Conservation (phyloP, 2,329 filamentous ascomycete genomes). For the Epichloe sylvatica region DNA sequence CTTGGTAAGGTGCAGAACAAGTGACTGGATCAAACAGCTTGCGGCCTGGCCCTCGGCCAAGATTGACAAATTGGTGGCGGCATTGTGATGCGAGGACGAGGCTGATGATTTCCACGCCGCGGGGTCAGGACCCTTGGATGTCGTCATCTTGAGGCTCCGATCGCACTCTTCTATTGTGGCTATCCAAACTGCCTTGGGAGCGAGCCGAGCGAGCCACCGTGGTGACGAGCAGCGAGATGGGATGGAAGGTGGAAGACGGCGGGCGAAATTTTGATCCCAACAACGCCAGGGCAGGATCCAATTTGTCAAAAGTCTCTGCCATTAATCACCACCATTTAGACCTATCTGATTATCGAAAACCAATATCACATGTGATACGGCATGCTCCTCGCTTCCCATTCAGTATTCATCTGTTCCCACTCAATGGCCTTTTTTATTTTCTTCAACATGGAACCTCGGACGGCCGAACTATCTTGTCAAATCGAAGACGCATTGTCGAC, state of each 20-base stretch:
- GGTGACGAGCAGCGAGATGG: neutral
- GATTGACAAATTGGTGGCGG: slow-evolving; percentile 5
- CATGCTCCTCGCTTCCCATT: too few relatives aligned
- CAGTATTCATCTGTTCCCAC: too few relatives aligned
- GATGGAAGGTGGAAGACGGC: neutral
- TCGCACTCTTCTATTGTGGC: neutral
- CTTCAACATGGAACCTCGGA: too few relatives aligned
- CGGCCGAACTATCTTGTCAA: too few relatives aligned
- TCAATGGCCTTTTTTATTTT: too few relatives aligned
- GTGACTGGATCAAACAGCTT: slow-evolving; percentile 4
- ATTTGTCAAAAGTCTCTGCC: too few relatives aligned
- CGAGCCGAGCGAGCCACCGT: neutral
- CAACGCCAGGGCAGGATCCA: too few relatives aligned
- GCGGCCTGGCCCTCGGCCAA: slow-evolving; percentile 6
- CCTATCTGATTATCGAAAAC: too few relatives aligned
- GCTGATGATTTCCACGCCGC: slow-evolving; percentile 1
- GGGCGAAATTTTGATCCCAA: neutral
- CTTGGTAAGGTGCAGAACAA: slow-evolving; percentile 1
- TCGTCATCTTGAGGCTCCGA: neutral
- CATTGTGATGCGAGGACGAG: slow-evolving; percentile 5
- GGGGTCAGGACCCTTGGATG: neutral
- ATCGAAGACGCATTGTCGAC: too few relatives aligned
- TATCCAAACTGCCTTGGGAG: neutral
- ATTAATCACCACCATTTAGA: too few relatives aligned
- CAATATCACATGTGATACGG: too few relatives aligned